Evolutionary conservation across 139 green algal genomes (phyloP), one percentile per base, ranked within the genome.

Genomic region (Chlamydomonas applanata): DNA sequence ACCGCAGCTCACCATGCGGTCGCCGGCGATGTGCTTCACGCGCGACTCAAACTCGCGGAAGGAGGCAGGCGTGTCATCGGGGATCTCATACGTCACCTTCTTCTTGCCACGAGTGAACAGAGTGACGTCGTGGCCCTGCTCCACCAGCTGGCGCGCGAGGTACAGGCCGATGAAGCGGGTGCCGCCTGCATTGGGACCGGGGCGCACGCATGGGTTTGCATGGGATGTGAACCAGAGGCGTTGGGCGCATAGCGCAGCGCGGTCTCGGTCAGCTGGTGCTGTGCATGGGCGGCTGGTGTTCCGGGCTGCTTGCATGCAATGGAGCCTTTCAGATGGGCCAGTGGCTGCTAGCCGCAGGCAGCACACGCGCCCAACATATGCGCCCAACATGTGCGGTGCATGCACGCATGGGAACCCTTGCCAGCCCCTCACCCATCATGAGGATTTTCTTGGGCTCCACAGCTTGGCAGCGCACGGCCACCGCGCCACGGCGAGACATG

Each of bases 121-220:
- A 1, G 93, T 98, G 19, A 98, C 93, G 40, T 97, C 88, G 75
- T 98, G 93, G 9, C 94, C 94, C 52, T 83, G 72, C 69, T 95
- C 88, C 0, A 98, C 82, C 27, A 98, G 91, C 83, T 92, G 69
- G 33, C 95, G 90, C 20, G 94, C 92, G 16, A 98, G 86, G 83
- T 98, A 98, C 4, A 96, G 72, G 40, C 95, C 95, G 71, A 98
- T 98, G 87, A 98, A 98, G 53, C 95, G 92, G 2, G 95, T 97
- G 81, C 95, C 95, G 72, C 94, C 94, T 92, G 80, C 40, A 49
- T 49, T 11, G 11, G 7, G 11, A 11, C 7, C 40, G 11, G 7
- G 40, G 40, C 40, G 40, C 7, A 11, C 49, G 30, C n/a, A 71
- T 17, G 65, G 73, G 53, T 24, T 24, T 74, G 68, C 49, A 74